Conservation (phyloP, 2,329 filamentous ascomycete species). For the Colletotrichum echinochloae region DNA sequence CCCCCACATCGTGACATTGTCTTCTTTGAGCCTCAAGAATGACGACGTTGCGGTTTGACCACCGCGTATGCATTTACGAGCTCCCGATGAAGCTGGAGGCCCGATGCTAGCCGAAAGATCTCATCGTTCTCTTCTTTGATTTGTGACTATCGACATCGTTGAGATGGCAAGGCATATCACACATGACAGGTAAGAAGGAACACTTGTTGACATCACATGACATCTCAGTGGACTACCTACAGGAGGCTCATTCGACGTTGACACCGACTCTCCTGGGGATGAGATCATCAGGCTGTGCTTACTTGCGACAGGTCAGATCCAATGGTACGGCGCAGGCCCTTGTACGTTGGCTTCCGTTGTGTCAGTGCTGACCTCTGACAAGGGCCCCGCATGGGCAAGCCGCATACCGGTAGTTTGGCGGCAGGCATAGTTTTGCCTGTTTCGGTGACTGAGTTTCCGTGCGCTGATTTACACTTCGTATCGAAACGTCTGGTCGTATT, state of each 20-base stretch:
- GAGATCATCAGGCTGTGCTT: slow-evolving; percentile 20
- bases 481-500: slow-evolving; percentile 13
- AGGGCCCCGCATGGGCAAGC: slow-evolving; percentile 11
- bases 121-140: not conserved
- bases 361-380: not conserved
- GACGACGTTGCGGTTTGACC: slow-evolving; percentile 12
- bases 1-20: slow-evolving; percentile 37
- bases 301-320: slow-evolving; percentile 1
- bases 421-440: slow-evolving; percentile 18
- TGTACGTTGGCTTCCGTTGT: not conserved
- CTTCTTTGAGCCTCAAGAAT: slow-evolving; percentile 37
- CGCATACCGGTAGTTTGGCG: slow-evolving; percentile 3
- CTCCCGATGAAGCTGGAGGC: not conserved
- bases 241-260: slow-evolving; percentile 9
- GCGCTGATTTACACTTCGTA: slow-evolving; percentile 26
- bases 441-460: slow-evolving; percentile 21
- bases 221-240: slow-evolving; percentile 12
- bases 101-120: not conserved
- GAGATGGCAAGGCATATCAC: not conserved
- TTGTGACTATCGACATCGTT: not conserved
- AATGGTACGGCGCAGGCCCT: slow-evolving; percentile 16
- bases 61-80: not conserved
- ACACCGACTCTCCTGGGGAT: not conserved
- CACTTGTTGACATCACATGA: slow-evolving; percentile 15
- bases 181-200: not conserved